These are phyloP conservation scores for Fusarium sp. DNA, from an alignment of 2,329 filamentous ascomycete species.

Conservation along the genomic window DNA sequence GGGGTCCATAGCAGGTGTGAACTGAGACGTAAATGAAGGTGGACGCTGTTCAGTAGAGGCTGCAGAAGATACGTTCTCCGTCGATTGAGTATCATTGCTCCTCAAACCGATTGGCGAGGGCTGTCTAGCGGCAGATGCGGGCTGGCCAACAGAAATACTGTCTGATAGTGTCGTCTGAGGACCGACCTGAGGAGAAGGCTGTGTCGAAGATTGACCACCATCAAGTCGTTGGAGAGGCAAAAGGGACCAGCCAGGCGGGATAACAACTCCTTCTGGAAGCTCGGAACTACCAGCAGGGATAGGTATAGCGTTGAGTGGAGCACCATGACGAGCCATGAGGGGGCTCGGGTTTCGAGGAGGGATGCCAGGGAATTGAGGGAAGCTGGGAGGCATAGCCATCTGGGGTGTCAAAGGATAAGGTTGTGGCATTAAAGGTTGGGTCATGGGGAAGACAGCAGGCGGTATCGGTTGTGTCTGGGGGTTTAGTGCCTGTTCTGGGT, in stretches of 20 bases:
- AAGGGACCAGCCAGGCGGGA: conserved; percentile 74
- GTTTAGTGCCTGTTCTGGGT: conserved; percentile 48
- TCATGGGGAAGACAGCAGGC: conserved; percentile 20
- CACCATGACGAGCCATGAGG: conserved; percentile 62
- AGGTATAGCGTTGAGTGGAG: conserved; percentile 59
- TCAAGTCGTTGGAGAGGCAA: conserved; percentile 70
- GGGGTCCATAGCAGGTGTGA: conserved; percentile 39
- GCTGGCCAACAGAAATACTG: conserved; percentile 16
- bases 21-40: conserved; percentile 29
- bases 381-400: conserved; percentile 29
- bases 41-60: conserved; percentile 27
- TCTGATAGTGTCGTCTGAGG: conserved; percentile 37
- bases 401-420: conserved; percentile 36
- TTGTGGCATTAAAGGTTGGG: conserved; percentile 31
- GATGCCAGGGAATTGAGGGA: conserved; percentile 42
- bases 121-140: conserved; percentile 29
- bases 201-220: conserved; percentile 44
- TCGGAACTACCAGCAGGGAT: conserved; percentile 72
- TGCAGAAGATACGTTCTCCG: conserved; percentile 4
- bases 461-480: conserved; percentile 26
- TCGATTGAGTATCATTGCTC: conserved; percentile 30
- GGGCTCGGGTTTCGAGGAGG: conserved; percentile 57
- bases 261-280: conserved; percentile 72
- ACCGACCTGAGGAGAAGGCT: conserved; percentile 43
- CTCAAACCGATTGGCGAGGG: conserved; percentile 30